Conservation (phyloP, 2,329 filamentous ascomycete genomes). For the Pseudogymnoascus sp. region DNA sequence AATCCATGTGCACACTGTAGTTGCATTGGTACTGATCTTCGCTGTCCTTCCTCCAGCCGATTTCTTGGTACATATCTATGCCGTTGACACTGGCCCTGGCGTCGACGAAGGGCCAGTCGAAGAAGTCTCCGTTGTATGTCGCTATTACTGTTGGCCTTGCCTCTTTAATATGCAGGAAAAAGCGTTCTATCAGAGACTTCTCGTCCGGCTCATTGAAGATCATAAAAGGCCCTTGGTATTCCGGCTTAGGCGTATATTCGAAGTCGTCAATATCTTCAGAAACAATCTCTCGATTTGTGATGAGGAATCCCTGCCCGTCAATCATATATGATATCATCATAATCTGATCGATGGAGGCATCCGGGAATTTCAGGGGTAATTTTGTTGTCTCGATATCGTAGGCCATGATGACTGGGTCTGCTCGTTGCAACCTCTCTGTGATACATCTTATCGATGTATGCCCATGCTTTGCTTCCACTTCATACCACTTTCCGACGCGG, state of each 20-base stretch:
- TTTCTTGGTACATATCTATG: slow-evolving; percentile 99
- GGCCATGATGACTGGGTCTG: slow-evolving; percentile 97
- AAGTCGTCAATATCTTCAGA: slow-evolving; percentile 97
- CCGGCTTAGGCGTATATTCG: slow-evolving; percentile 94
- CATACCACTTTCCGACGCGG: slow-evolving; percentile 94
- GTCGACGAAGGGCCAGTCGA: slow-evolving; percentile 99
- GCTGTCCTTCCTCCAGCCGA: slow-evolving; percentile 88
- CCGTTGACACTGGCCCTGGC: slow-evolving; percentile 85
- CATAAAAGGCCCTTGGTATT: slow-evolving; percentile 91
- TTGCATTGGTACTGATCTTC: slow-evolving; percentile 96
- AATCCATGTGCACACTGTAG: slow-evolving; percentile 97
- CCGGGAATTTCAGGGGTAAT: slow-evolving; percentile 90
- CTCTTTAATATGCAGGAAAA: slow-evolving; percentile 93
- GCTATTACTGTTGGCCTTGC: slow-evolving; percentile 92
- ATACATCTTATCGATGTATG: slow-evolving; percentile 74
- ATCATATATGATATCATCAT: slow-evolving; percentile 99
- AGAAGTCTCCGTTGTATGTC: slow-evolving; percentile 99
- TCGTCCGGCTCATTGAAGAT: slow-evolving; percentile 98
- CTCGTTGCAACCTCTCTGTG: slow-evolving; percentile 78
- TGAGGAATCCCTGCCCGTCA: slow-evolving; percentile 92
- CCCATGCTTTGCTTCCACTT: slow-evolving; percentile 88
- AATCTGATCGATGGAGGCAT: slow-evolving; percentile 87
- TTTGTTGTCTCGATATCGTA: slow-evolving; percentile 99
- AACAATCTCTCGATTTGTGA: slow-evolving; percentile 95
- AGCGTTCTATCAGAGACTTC: slow-evolving; percentile 76